Evolutionary conservation across 2,329 filamentous ascomycete species (phyloP).

Genomic region (Pseudocercospora macadamiae): DNA sequence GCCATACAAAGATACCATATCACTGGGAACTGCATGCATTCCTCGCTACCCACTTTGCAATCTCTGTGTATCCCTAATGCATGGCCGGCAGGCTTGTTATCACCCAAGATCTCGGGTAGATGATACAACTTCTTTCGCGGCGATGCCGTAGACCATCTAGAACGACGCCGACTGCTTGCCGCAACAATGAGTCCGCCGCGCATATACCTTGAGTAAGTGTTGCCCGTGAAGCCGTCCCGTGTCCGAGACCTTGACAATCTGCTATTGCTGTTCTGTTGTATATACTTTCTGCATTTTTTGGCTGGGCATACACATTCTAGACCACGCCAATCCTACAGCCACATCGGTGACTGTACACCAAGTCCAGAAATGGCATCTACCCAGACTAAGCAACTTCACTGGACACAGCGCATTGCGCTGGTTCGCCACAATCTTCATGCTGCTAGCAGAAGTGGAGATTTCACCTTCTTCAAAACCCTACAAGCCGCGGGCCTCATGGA

Average conservation of each 20-base stretch:
- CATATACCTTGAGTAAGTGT: conserved; percentile 23
- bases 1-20: conserved; percentile 25
- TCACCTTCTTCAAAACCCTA: conserved; percentile 52
- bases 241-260: conserved; percentile 10
- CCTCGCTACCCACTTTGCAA: conserved; percentile 32
- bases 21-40: conserved; percentile 26
- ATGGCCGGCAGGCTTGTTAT: conserved; percentile 15
- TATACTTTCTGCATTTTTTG: conserved; percentile 11
- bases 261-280: conserved; percentile 9
- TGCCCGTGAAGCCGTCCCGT: conserved; percentile 7
- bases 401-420: conserved; percentile 50
- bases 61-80: conserved; percentile 18
- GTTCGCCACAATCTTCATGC: conserved; percentile 50
- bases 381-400: conserved; percentile 44
- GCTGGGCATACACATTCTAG: conserved; percentile 1
- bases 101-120: conserved; percentile 11
- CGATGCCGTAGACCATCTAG: conserved; percentile 21
- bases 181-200: conserved; percentile 26
- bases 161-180: conserved; percentile 3
- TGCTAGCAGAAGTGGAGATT: conserved; percentile 49
- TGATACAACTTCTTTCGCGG: conserved; percentile 24
- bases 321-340: neutral
- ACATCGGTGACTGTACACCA: neutral
- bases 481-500: conserved; percentile 49
- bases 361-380: conserved; percentile 26